Evolutionary conservation across 1,284 basidiomycete species (phyloP).

Genomic region (Laetiporus sulphureus): DNA sequence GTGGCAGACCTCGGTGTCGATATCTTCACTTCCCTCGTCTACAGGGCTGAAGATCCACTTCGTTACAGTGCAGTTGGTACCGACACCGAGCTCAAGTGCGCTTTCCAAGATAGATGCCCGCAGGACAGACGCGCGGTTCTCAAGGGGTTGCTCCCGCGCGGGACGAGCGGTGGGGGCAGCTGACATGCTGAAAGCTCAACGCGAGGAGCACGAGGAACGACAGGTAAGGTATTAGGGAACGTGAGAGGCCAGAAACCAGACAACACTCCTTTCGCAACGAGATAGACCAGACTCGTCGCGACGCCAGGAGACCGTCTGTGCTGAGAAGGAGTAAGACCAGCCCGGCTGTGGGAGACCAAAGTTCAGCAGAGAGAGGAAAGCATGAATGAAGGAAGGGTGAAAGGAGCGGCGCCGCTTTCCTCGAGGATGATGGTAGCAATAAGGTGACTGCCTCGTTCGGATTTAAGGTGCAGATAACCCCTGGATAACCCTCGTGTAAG

Average conservation of each 20-base stretch:
- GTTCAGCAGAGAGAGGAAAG: no score
- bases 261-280: no score
- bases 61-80: conserved; percentile 46
- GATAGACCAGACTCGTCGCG: no score
- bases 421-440: no score
- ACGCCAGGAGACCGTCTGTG: no score
- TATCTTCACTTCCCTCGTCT: conserved; percentile 44
- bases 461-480: no score
- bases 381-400: no score
- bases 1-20: conserved; percentile 18
- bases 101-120: conserved; percentile 67
- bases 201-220: background rate
- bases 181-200: background rate
- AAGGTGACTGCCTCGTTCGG: no score
- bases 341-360: no score
- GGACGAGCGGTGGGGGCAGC: conserved; percentile 1
- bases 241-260: background rate
- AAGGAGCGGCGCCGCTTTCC: no score
- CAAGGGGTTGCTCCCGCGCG: conserved; percentile 6
- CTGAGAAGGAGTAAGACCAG: no score
- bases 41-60: conserved; percentile 63
- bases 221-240: background rate
- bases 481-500: no score
- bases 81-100: conserved; percentile 57
- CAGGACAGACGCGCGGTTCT: conserved; percentile 46